Base-by-base conservation (phyloP, 2,329 filamentous ascomycete genomes). In the Cladosporium cucumerinum region DNA sequence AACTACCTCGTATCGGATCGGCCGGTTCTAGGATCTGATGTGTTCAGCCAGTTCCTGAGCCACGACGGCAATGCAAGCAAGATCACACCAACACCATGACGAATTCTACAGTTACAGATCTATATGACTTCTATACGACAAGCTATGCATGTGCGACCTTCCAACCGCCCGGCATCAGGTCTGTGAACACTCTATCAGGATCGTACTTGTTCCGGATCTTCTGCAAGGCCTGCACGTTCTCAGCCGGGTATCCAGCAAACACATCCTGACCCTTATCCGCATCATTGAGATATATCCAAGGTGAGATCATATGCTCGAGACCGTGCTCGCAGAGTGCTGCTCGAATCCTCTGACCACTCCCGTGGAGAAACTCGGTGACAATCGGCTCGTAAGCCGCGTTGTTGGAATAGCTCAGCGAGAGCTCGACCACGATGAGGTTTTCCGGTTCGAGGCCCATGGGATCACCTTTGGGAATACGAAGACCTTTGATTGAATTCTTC, bases 201-300 rank as follows among this genome's bases (percentile, higher is more conserved):
- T 70, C 70, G 32, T 69, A 71, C 43, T 65, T 67, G 18, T 54
- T 30, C 12, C 63, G 57, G 16, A 70, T 66, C 10, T 52, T 26
- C 39, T 57, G 64, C 60, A 72, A 23, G 34, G 59, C 52, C 39
- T 54, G 28, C 36, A 63, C 52, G 18, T 67, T 71, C 14, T 64
- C 63, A 34, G 30, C 36, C 12, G 69, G 68, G 48, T 72, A 71
- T 11, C 68, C 62, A 23, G 55, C 61, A 12, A 71, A 65, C 1
- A 69, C 66, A 54, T 70, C 64, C 60, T 72, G 69, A 5, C 46
- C 62, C 30, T 62, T 63, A 23, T 63, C 57, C 8, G 70, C 70
- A 59, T 71, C 68, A 64, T 72, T 70, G 62, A 69, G 57, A 60
- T 69, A 70, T 25, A 69, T 55, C 28, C 51, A 55, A 14, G 51